Base-by-base conservation (phyloP, 2,329 filamentous ascomycete species). In the Aplosporella prunicola region DNA sequence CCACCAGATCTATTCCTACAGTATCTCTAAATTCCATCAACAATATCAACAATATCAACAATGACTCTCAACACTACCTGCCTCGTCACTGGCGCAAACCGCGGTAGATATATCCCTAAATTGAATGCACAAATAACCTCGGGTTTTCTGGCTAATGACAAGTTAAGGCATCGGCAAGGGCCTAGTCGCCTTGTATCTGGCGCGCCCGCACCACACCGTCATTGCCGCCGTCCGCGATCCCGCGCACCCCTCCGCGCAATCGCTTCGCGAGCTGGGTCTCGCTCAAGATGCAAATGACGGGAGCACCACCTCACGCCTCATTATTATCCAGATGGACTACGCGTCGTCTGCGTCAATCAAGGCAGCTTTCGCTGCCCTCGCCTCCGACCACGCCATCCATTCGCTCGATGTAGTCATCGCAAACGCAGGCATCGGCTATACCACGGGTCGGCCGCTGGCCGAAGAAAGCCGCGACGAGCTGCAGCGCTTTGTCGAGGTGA, bases 221-320 rank as follows among this genome's bases (percentile, higher is more conserved):
- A 57, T 68, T 10, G 62, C 58, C 14, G 60, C 57, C 5, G 51
- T 63, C 20, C 62, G 63, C 15, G 48, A 57, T n/a, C 50, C 44
- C 4, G 29, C 45, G 0, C 43, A 53, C 15, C 32, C 47, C 5
- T 49, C 46, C 22, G 48, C 51, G 2, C 18, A 48, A 1, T 44
- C 50, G 3, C 51, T 66, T 5, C 33, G 45, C 4, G 28, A 40
- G 5, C 34, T 57, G 5, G 44, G 49, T n/a, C 48, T 37, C 9
- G 57, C 45, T 2, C 11, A 20, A 4, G 24, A 18, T 9, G n/a
- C n/a, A n/a, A n/a, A n/a, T n/a, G n/a, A n/a, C n/a, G n/a, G n/a
- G n/a, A n/a, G n/a, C n/a, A n/a, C n/a, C n/a, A n/a, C n/a, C n/a
- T 10, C 33, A 2, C 11, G 11, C 9, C 24, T 35, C 9, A 7